A percentile compares a stretch with the other conserved stretches of the same genome.
These are phyloP conservation scores for Raffaelea deltoideospora DNA, from an alignment of 2,329 filamentous ascomycete genomes.

Conservation along the genomic window DNA sequence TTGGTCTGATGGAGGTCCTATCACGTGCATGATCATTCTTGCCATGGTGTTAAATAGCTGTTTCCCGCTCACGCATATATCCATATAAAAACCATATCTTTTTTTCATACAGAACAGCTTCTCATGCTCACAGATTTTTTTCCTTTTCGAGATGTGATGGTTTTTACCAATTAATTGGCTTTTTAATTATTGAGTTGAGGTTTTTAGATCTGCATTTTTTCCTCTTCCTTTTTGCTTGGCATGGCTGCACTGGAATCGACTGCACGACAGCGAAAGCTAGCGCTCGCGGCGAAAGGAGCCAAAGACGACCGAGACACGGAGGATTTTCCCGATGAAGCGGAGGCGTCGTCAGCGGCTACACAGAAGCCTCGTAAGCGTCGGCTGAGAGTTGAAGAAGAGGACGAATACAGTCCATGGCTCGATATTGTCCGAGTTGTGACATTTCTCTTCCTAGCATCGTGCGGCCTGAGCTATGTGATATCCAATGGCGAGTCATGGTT, in stretches of 20 bases:
- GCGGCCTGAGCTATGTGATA: constrained; percentile 60
- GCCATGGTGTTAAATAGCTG: too few species aligned
- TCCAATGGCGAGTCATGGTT: constrained; percentile 54
- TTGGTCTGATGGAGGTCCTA: not conserved
- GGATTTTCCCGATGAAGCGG: constrained; percentile 13
- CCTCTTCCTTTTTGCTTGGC: not conserved
- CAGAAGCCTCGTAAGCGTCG: constrained; percentile 9
- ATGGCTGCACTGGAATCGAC: not conserved
- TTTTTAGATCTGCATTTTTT: not conserved
- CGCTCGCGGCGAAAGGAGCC: not conserved
- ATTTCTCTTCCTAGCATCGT: constrained; percentile 51
- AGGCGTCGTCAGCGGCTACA: too few species aligned
- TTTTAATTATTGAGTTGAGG: too few species aligned
- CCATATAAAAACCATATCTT: too few species aligned
- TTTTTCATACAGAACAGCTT: too few species aligned
- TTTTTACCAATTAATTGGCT: too few species aligned
- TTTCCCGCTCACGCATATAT: too few species aligned
- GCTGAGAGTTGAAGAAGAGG: constrained; percentile 42
- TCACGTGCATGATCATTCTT: not conserved
- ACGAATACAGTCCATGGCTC: constrained; percentile 37
- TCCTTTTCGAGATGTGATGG: too few species aligned
- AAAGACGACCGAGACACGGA: not conserved
- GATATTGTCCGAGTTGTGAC: constrained; percentile 56
- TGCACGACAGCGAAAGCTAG: constrained; percentile 3
- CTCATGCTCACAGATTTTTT: too few species aligned